Conservation (phyloP, 176 grass and related monocot genomes). For the Ananas comosus region DNA sequence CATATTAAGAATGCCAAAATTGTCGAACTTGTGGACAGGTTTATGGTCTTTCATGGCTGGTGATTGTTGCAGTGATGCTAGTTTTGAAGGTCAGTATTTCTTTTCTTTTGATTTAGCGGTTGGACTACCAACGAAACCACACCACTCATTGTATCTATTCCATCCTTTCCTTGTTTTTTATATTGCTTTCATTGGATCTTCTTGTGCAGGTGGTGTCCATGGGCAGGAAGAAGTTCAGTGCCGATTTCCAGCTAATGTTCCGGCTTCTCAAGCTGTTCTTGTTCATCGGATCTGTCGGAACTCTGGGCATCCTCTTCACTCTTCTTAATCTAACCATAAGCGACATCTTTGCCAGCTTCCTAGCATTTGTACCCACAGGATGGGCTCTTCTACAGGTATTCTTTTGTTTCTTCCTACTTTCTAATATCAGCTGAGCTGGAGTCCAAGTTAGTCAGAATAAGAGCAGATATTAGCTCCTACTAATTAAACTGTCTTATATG, state of each 20-base stretch:
- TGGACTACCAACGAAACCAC: constrained; percentile 10
- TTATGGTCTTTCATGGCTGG: constrained; percentile 86
- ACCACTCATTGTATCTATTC: background rate
- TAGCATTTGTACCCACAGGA: constrained; percentile 80
- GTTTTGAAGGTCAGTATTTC: constrained; percentile 54
- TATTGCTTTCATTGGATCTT: constrained; percentile 19
- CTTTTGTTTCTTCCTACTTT: constrained; percentile 5
- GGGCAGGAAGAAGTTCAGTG: constrained; percentile 88
- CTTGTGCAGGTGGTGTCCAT: constrained; percentile 63
- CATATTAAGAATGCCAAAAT: too few relatives aligned
- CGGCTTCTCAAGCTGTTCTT: constrained; percentile 76
- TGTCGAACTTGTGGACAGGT: constrained; percentile 26
- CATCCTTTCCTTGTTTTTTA: background rate
- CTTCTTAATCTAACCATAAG: constrained; percentile 64
- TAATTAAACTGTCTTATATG: too few relatives aligned
- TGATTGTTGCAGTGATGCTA: constrained; percentile 70
- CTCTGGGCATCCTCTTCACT: constrained; percentile 65
- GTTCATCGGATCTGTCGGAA: constrained; percentile 70
- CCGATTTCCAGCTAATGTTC: constrained; percentile 91
- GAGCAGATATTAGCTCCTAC: too few relatives aligned
- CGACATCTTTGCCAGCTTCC: constrained; percentile 74
- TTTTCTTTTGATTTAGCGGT: background rate
- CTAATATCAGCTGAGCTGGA: background rate
- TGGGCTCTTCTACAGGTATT: constrained; percentile 82
- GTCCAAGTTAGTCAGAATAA: too few relatives aligned